Evolutionary conservation across 768 basidiomycete species (phyloP).

Genomic region (Mrakia blollopis): DNA sequence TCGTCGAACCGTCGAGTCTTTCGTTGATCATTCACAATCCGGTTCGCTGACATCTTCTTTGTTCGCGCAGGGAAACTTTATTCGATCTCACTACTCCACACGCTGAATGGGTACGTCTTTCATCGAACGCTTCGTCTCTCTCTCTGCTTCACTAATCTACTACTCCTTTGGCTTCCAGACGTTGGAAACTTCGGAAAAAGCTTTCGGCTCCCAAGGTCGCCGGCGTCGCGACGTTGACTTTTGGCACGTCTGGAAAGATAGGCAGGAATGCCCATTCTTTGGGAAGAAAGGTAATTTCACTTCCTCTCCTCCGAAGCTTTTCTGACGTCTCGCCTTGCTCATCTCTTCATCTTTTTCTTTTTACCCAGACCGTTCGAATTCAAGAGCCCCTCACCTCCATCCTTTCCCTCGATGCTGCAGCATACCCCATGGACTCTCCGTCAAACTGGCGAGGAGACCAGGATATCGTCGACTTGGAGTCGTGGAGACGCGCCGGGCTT

Average conservation of each 20-base stretch:
- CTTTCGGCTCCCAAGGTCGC: background rate
- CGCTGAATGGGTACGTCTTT: background rate
- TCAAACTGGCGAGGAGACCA: background rate
- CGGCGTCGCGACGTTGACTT: background rate
- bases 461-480: background rate
- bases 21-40: background rate
- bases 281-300: background rate
- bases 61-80: background rate
- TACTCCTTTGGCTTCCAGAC: background rate
- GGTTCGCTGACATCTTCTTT: background rate
- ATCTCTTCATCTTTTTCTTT: background rate
- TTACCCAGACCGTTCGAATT: background rate
- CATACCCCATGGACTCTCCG: background rate
- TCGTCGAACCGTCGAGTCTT: background rate
- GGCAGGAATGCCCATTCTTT: too few relatives aligned
- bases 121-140: background rate
- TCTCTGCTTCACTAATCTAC: background rate
- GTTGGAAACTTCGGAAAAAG: background rate
- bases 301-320: too few relatives aligned
- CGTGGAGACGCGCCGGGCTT: background rate
- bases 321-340: too few relatives aligned
- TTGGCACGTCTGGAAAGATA: background rate
- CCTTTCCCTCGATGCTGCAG: background rate
- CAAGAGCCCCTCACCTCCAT: background rate
- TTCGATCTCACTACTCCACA: background rate